Percentiles rank a stretch among this genome's conserved stretches.
These are phyloP conservation scores for Paracamarosporium sp. DNA, from an alignment of 2,329 filamentous ascomycete genomes.

Conservation along the genomic window DNA sequence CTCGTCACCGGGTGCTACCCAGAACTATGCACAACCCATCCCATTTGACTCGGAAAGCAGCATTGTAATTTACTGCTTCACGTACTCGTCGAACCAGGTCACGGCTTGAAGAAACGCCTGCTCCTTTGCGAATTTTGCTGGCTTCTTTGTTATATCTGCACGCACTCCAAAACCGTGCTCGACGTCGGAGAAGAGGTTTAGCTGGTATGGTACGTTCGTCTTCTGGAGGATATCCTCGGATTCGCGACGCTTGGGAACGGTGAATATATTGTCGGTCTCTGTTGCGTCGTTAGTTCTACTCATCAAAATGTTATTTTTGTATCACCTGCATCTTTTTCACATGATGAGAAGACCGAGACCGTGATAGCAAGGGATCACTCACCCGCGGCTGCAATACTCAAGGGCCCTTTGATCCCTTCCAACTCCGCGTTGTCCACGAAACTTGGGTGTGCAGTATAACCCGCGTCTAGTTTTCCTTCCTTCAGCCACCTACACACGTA, in stretches of 20 bases:
- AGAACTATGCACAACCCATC: background rate
- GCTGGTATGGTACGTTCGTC: slow-evolving; percentile 70
- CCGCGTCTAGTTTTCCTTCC: slow-evolving; percentile 67
- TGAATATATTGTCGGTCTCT: slow-evolving; percentile 68
- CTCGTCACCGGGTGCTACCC: background rate
- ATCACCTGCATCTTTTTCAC: background rate
- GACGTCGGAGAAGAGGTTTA: slow-evolving; percentile 75
- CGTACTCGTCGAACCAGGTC: slow-evolving; percentile 74
- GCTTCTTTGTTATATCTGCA: slow-evolving; percentile 64
- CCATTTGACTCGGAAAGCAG: background rate
- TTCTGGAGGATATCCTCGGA: slow-evolving; percentile 66
- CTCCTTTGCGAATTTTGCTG: slow-evolving; percentile 75
- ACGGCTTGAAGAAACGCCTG: slow-evolving; percentile 81
- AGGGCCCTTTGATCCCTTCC: slow-evolving; percentile 61
- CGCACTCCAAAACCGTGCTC: slow-evolving; percentile 79
- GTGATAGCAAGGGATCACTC: slow-evolving; percentile 14
- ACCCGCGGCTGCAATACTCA: slow-evolving; percentile 69
- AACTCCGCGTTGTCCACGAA: slow-evolving; percentile 72
- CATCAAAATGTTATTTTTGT: background rate
- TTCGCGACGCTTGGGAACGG: slow-evolving; percentile 60
- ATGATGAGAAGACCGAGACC: background rate
- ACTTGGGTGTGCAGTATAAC: slow-evolving; percentile 78
- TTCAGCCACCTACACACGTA: slow-evolving; percentile 69
- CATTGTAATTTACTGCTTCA: slow-evolving; percentile 45
- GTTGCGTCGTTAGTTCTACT: slow-evolving; percentile 2